Percentiles rank a stretch among this genome's conserved stretches.
These are phyloP conservation scores for Epichloe aotearoae DNA, from an alignment of 2,329 filamentous ascomycete species.

Conservation along the genomic window DNA sequence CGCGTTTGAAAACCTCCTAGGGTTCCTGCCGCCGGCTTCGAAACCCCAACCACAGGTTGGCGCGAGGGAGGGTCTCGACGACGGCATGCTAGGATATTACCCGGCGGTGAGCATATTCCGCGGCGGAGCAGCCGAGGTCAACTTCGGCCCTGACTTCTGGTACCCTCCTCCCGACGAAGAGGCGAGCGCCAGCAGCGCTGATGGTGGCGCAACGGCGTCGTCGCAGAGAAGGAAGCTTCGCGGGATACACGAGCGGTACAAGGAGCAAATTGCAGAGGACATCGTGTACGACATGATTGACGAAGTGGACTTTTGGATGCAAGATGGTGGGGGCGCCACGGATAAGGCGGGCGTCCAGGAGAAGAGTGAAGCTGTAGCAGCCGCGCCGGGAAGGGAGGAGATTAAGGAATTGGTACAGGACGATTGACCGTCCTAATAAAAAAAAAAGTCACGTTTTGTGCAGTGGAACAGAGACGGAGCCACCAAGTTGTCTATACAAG, in stretches of 20 bases:
- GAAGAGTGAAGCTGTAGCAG: constrained; percentile 29
- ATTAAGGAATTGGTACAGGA: constrained; percentile 55
- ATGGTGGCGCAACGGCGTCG: constrained; percentile 6
- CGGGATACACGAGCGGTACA: constrained; percentile 65
- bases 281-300: constrained; percentile 87
- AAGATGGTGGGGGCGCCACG: constrained; percentile 45
- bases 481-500: not conserved
- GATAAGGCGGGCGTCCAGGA: constrained; percentile 31
- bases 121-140: constrained; percentile 81
- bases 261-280: constrained; percentile 91
- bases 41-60: constrained; percentile 57
- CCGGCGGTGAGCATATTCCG: constrained; percentile 86
- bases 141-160: constrained; percentile 93
- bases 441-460: not conserved
- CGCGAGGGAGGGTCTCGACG: constrained; percentile 77
- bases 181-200: constrained; percentile 36
- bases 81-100: constrained; percentile 92
- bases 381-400: constrained; percentile 37
- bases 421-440: constrained; percentile 24
- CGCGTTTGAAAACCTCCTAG: constrained; percentile 73
- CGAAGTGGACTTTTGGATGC: constrained; percentile 80
- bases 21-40: constrained; percentile 84
- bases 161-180: constrained; percentile 54
- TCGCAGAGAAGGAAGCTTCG: constrained; percentile 27
- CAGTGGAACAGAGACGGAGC: not conserved